Evolutionary conservation across 2,329 filamentous ascomycete genomes (phyloP), one percentile per base, ranked within the genome.

Genomic region (Rosellinia necatrix): DNA sequence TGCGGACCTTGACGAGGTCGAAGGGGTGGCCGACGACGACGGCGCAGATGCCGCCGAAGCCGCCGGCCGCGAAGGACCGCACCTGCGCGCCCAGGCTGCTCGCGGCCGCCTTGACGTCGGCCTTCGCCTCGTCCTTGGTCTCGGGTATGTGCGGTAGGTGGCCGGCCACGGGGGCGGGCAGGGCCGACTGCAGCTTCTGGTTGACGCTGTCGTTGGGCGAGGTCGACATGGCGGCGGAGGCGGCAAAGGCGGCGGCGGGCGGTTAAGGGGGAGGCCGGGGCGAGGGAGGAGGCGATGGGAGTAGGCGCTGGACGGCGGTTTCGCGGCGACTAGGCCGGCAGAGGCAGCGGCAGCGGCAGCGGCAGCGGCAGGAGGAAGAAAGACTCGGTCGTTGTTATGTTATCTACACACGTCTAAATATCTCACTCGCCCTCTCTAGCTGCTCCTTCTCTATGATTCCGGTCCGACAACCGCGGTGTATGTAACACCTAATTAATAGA

Each of bases 21-120:
- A 99, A 99, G 8, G 94, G 94, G 75, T 99, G 94, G 54, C 94
- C 90, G 57, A 97, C 92, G 37, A 99, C 73, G 52, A 99, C 94
- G 54, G 94, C 93, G 78, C 91, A 97, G 43, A 99, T 75, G 67
- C 94, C 94, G 66, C 94, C 94, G 58, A 96, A 96, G 60, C 92
- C 94, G 67, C 94, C 94, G 6, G 93, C 93, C 7, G 82, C 87
- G 48, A 99, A 83, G 37, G 93, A 94, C 58, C 93, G 88, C 61
- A 96, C 74, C 72, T 85, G 82, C 17, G 81, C 71, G 12, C 75
- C 66, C 49, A 74, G 68, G 13, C 72, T 64, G 29, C 68, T 72
- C 13, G 72, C 71, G 4, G 72, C 75, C 3, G 72, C 75, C 53
- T 72, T 71, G 17, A 75, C 73, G 32, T 78, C 72, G 34, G 69